These are phyloP conservation scores for Penicillium sp. DNA, from an alignment of 2,329 filamentous ascomycete species.

Conservation along the genomic window DNA sequence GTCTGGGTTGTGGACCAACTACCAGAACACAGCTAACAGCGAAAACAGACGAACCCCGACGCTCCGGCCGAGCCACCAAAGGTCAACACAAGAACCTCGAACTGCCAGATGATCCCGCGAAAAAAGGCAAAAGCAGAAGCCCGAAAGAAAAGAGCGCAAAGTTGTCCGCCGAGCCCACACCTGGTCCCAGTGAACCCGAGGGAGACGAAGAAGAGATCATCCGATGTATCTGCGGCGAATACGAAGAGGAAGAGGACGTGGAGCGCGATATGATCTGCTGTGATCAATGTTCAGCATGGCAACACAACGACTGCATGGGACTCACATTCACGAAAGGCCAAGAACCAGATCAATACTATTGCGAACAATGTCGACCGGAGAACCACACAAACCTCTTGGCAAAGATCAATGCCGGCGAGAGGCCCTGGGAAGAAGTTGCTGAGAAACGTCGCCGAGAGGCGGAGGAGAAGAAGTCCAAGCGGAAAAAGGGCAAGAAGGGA, in stretches of 20 bases:
- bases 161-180: slow-evolving; percentile 48
- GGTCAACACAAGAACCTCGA: slow-evolving; percentile 93
- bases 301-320: slow-evolving; percentile 95
- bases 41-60: slow-evolving; percentile 74
- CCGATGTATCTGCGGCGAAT: slow-evolving; percentile 88
- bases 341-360: slow-evolving; percentile 82
- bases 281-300: slow-evolving; percentile 89
- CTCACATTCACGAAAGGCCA: slow-evolving; percentile 74
- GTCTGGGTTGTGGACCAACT: neutral
- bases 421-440: slow-evolving; percentile 76
- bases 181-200: slow-evolving; percentile 50
- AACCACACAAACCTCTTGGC: slow-evolving; percentile 79
- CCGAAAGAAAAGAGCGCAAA: slow-evolving; percentile 50
- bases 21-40: slow-evolving; percentile 31
- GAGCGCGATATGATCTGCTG: slow-evolving; percentile 94
- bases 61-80: slow-evolving; percentile 94
- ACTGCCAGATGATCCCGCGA: slow-evolving; percentile 58
- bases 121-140: slow-evolving; percentile 49
- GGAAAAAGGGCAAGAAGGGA: slow-evolving; percentile 55
- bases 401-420: slow-evolving; percentile 75
- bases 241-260: slow-evolving; percentile 79
- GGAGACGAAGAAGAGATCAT: slow-evolving; percentile 78
- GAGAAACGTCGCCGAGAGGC: slow-evolving; percentile 63
- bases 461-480: slow-evolving; percentile 57
- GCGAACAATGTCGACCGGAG: slow-evolving; percentile 82